Evolutionary conservation across 148 eudicot genomes (phyloP).

Genomic region (Camellia lanceoleosa): DNA sequence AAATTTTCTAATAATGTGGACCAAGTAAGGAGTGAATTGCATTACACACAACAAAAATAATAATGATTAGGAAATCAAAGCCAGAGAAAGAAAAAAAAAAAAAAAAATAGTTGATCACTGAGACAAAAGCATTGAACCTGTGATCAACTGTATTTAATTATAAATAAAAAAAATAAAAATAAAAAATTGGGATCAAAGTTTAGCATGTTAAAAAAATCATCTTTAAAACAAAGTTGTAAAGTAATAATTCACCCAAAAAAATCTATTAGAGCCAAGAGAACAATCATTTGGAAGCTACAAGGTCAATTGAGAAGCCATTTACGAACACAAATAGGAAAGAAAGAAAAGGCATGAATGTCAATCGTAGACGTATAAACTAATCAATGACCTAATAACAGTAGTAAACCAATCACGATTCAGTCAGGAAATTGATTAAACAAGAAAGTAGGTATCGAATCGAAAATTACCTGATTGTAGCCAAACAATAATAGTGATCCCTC

Average conservation of each 20-base stretch:
- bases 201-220: too few relatives aligned
- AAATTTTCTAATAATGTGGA: background rate
- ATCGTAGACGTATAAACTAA: background rate
- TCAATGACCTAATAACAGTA: too few relatives aligned
- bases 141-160: background rate
- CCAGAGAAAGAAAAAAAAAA: background rate
- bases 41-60: background rate
- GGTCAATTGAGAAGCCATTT: background rate
- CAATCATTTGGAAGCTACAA: background rate
- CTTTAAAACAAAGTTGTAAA: too few relatives aligned
- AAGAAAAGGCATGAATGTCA: background rate
- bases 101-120: too few relatives aligned
- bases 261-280: background rate
- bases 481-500: background rate
- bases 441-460: background rate
- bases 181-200: background rate
- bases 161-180: too few relatives aligned
- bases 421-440: background rate
- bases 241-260: too few relatives aligned
- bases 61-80: background rate
- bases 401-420: background rate
- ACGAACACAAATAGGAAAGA: background rate
- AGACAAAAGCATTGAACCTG: too few relatives aligned
- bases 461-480: background rate
- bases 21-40: too few relatives aligned